phyloP scores from a whole-genome alignment of 306 rosid species.

The Mimosa pudica region DNA sequence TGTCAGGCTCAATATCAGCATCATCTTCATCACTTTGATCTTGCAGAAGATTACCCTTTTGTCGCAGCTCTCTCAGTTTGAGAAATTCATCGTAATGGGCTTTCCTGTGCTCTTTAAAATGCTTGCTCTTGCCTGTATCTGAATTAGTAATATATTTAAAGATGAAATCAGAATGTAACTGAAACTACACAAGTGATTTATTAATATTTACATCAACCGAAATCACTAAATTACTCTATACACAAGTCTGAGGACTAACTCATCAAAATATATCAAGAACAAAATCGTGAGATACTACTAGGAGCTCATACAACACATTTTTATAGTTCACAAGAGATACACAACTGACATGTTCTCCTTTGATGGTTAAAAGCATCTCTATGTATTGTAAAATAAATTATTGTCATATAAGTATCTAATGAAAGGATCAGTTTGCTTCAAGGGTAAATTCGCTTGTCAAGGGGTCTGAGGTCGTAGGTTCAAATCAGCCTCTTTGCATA shows the following conservation, averaged over 20 bases:
- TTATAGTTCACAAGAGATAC: background rate
- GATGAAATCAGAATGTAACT: background rate
- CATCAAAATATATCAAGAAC: background rate
- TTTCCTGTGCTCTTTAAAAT: constrained; percentile 45
- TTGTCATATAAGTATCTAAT: constrained; percentile 24
- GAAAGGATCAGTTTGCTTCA: background rate
- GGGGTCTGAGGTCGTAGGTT: too few relatives aligned
- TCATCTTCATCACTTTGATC: constrained; percentile 41
- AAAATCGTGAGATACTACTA: background rate
- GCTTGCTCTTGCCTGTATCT: constrained; percentile 38
- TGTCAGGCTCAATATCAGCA: constrained; percentile 1
- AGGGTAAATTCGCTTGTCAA: too few relatives aligned
- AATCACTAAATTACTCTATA: background rate
- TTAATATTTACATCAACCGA: background rate
- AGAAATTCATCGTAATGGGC: constrained; percentile 53
- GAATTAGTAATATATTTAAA: constrained; percentile 33
- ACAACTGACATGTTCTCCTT: constrained; percentile 22
- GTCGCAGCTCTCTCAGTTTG: constrained; percentile 47
- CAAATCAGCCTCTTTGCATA: too few relatives aligned
- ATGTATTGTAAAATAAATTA: background rate
- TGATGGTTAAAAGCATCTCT: background rate
- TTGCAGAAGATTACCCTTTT: constrained; percentile 29
- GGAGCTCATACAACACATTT: background rate
- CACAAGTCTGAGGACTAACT: background rate
- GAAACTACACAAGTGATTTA: background rate